Percentiles rank a stretch among this genome's conserved stretches.
phyloP scores from a whole-genome alignment of 305 asterid species.

The Plantago coronopus region DNA sequence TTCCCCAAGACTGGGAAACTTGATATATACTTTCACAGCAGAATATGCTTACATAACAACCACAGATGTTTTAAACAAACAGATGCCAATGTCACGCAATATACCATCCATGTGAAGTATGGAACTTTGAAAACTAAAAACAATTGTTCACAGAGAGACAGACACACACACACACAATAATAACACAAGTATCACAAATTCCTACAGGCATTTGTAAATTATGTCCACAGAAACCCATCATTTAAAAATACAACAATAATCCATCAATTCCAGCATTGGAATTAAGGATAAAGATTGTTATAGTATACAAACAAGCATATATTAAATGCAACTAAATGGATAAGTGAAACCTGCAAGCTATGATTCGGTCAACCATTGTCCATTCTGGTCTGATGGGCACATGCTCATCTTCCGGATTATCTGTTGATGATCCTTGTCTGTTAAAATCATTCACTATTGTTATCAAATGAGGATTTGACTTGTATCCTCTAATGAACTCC shows the following conservation, averaged over 20 bases:
- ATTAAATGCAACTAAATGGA: slow-evolving; percentile 16
- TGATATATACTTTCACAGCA: too few relatives aligned
- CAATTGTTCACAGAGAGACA: too few relatives aligned
- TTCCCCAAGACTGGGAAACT: too few relatives aligned
- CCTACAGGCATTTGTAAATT: too few relatives aligned
- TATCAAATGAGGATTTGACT: slow-evolving; percentile 77
- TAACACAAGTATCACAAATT: too few relatives aligned
- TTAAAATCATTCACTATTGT: slow-evolving; percentile 84
- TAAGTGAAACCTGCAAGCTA: slow-evolving; percentile 67
- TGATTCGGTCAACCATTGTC: slow-evolving; percentile 89
- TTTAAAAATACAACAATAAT: background rate
- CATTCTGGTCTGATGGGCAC: slow-evolving; percentile 90
- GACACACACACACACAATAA: too few relatives aligned
- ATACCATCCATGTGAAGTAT: too few relatives aligned
- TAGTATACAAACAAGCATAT: slow-evolving; percentile 16
- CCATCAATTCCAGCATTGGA: background rate
- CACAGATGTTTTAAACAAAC: too few relatives aligned
- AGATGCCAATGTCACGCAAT: too few relatives aligned
- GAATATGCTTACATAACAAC: too few relatives aligned
- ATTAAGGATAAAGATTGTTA: background rate
- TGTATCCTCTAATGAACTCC: slow-evolving; percentile 80
- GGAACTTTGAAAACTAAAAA: too few relatives aligned
- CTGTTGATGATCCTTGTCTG: slow-evolving; percentile 64
- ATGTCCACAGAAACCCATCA: too few relatives aligned
- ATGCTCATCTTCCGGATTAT: slow-evolving; percentile 67